Evolutionary conservation across 2,329 filamentous ascomycete species (phyloP).

Genomic region (Onygena corvina): DNA sequence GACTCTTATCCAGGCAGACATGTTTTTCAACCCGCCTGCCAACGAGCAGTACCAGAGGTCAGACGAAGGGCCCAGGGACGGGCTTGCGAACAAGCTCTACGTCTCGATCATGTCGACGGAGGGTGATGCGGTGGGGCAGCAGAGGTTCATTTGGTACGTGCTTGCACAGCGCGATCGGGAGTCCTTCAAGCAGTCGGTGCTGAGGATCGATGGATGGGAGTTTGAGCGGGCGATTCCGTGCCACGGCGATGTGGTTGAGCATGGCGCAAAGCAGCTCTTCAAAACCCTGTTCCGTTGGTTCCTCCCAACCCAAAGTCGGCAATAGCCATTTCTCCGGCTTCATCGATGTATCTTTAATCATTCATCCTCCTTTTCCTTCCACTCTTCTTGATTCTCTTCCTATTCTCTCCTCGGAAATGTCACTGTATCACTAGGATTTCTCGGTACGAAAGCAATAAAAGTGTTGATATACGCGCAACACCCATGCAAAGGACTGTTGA

Average conservation of each 20-base stretch:
- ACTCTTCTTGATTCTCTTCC: background rate
- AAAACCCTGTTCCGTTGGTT: constrained; percentile 75
- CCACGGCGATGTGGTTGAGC: constrained; percentile 81
- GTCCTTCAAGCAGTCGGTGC: constrained; percentile 58
- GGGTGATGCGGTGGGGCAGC: constrained; percentile 58
- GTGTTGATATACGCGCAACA: too few relatives aligned
- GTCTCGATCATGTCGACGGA: constrained; percentile 43
- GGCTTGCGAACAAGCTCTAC: constrained; percentile 49
- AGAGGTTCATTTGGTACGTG: constrained; percentile 71
- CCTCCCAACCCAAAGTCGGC: constrained; percentile 30
- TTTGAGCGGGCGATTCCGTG: constrained; percentile 80
- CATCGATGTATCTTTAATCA: too few relatives aligned
- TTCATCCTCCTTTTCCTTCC: background rate
- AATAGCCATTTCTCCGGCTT: background rate
- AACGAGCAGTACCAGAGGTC: constrained; percentile 66
- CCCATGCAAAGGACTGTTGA: too few relatives aligned
- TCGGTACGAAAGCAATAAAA: too few relatives aligned
- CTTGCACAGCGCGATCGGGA: constrained; percentile 49
- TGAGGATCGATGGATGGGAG: constrained; percentile 64
- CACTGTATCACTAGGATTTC: too few relatives aligned
- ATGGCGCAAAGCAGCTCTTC: constrained; percentile 61
- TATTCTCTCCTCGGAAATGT: background rate
- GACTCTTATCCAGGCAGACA: constrained; percentile 76
- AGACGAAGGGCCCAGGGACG: constrained; percentile 43
- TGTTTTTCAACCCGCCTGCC: constrained; percentile 83